Evolutionary conservation across 208 protist genomes (phyloP).

Genomic region (Trypanosoma cruzi): DNA sequence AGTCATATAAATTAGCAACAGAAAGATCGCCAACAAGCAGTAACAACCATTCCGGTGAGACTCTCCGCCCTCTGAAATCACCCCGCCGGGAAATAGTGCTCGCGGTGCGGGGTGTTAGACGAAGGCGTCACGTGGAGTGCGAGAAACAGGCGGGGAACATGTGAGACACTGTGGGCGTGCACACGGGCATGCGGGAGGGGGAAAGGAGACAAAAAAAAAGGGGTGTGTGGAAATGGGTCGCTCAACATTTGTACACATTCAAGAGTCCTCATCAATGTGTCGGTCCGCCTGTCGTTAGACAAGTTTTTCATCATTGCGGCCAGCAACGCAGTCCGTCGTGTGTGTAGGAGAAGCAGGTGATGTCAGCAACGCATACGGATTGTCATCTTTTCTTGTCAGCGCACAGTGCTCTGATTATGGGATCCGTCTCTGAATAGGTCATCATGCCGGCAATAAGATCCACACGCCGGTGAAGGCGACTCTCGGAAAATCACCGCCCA

Average conservation of each 20-base stretch:
- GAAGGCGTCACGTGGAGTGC: conserved; percentile 6
- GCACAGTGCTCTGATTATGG: conserved; percentile 28
- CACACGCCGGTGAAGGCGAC: neutral
- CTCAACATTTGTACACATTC: conserved; percentile 48
- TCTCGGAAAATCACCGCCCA: conserved; percentile 26
- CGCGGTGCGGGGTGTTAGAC: conserved; percentile 28
- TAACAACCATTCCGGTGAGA: neutral
- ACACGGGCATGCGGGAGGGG: neutral
- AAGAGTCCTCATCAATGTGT: conserved; percentile 29
- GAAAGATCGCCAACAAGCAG: no score
- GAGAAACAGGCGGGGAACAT: neutral
- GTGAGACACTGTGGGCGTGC: neutral
- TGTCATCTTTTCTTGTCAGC: conserved; percentile 25
- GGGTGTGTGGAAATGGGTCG: neutral
- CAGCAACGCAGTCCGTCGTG: neutral
- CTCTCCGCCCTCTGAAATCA: conserved; percentile 22
- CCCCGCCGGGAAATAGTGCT: conserved; percentile 1
- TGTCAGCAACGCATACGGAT: conserved; percentile 22
- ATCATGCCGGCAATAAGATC: conserved; percentile 3
- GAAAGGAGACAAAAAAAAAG: no score
- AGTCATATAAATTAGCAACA: neutral
- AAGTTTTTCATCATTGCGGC: conserved; percentile 32
- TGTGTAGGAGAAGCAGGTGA: neutral
- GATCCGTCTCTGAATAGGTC: conserved; percentile 21
- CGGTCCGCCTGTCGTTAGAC: conserved; percentile 43